A percentile compares a stretch with the other conserved stretches of the same genome.
Evolutionary conservation across 2,329 filamentous ascomycete species (phyloP).

Genomic region (Chrysoporthe austroafricana): DNA sequence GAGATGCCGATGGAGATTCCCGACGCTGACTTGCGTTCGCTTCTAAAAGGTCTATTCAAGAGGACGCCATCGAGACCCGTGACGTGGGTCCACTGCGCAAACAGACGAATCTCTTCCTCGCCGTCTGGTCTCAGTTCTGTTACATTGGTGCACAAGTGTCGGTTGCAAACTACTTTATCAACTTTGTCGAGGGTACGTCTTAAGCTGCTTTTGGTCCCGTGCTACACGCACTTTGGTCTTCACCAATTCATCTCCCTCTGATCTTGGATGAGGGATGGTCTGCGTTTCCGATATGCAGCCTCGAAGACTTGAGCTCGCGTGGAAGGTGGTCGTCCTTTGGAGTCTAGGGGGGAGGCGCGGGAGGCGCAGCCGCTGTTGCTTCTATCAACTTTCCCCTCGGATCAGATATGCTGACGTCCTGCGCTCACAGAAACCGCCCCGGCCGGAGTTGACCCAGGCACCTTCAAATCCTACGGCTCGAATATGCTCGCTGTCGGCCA

Average conservation of each 20-base stretch:
- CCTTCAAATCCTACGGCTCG: conserved; percentile 37
- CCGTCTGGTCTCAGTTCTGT: conserved; percentile 64
- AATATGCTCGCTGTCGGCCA: conserved; percentile 63
- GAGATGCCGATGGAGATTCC: background rate
- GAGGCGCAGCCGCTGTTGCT: no score
- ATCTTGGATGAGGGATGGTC: background rate
- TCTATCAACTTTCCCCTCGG: background rate
- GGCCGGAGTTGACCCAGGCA: conserved; percentile 2
- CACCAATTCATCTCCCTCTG: conserved; percentile 12
- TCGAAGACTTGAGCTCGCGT: background rate
- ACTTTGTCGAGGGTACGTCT: conserved; percentile 44
- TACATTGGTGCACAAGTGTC: conserved; percentile 64
- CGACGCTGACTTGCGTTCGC: background rate
- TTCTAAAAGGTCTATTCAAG: conserved; percentile 45
- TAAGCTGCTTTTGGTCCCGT: no score
- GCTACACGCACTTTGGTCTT: no score
- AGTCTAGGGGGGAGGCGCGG: background rate
- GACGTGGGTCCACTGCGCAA: conserved; percentile 57
- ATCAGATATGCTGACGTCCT: background rate
- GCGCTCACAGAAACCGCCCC: conserved; percentile 3
- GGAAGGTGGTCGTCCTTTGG: background rate
- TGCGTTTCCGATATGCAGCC: background rate
- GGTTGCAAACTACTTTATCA: conserved; percentile 60
- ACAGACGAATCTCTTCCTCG: conserved; percentile 65
- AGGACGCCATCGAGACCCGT: conserved; percentile 44